Evolutionary conservation across 495 filamentous ascomycete species (phyloP), one percentile per base, ranked within the genome.

Genomic region (Talaromyces proteolyticus): DNA sequence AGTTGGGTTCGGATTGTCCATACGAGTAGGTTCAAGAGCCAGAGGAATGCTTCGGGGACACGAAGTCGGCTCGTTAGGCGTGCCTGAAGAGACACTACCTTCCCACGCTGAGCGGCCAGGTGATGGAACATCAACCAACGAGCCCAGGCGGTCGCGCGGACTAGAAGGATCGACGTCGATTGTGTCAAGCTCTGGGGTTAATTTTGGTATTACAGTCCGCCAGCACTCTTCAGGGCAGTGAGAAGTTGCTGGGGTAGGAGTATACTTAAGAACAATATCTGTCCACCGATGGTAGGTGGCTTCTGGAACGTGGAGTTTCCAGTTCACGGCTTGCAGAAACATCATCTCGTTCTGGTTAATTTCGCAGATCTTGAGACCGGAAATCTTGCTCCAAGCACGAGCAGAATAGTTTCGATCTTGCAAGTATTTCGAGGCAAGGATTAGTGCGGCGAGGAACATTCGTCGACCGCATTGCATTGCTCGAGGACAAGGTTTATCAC

Each of bases 381-480:
- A 96, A 46, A 98, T 97, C 73, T 94, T 96, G 65, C 93, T 96
- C 93, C 93, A 98, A 18, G 93, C 93, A 29, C 90, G 80, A 37
- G 93, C 91, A 6, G 94, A 97, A 67, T 91, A 98, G 66, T 97
- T 98, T 40, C 93, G 86, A 66, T 98, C 93, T 65, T 98, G 93
- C 37, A 97, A 76, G 65, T 96, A 98, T 70, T 98, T 98, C 19
- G 93, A 96, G 3, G 90, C 89, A 42, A 96, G 75, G 57, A 96
- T 95, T 54, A 96, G 74, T 11, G 89, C 88, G 14, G 94, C 87
- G 48, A 98, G 76, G 63, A 98, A 97, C 91, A 98, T 98, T 39
- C 93, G 87, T 50, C 93, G 88, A 46, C 93, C 93, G 73, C 93
- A 98, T 69, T 95, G 91, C 63, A 97, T 84, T 34, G 90, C 88